A percentile compares a stretch with the other conserved stretches of the same genome.
phyloP scores from a whole-genome alignment of 257 asterid genomes.

The Ligustrum vulgare region DNA sequence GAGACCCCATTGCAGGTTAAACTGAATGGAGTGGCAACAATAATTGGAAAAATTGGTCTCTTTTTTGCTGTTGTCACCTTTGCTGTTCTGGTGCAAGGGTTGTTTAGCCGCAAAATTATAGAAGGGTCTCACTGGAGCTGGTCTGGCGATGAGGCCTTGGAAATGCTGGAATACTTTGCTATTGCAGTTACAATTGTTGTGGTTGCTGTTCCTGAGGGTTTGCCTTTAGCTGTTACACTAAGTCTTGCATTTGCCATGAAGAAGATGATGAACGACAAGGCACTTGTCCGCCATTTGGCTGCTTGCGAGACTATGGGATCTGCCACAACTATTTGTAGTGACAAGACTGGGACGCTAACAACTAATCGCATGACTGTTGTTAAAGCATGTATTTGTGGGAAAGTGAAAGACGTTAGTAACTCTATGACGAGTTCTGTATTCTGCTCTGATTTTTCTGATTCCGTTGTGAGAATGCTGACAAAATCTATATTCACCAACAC shows the following conservation, averaged over 20 bases:
- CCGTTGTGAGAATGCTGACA: conserved; percentile 44
- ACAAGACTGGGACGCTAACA: conserved; percentile 91
- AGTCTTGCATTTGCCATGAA: conserved; percentile 97
- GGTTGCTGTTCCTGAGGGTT: conserved; percentile 95
- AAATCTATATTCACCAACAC: conserved; percentile 78
- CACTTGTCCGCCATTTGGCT: conserved; percentile 87
- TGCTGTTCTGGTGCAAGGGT: conserved; percentile 78
- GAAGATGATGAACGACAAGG: conserved; percentile 95
- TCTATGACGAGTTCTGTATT: conserved; percentile 39
- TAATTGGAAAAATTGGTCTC: conserved; percentile 82
- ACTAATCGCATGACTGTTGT: conserved; percentile 88
- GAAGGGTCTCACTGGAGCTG: conserved; percentile 60
- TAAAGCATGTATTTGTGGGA: conserved; percentile 63
- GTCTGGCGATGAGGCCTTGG: conserved; percentile 76
- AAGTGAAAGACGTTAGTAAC: conserved; percentile 46
- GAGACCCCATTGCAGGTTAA: conserved; percentile 93
- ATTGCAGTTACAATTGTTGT: conserved; percentile 93
- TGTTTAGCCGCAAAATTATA: conserved; percentile 53
- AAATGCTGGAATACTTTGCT: conserved; percentile 86
- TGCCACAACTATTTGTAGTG: conserved; percentile 90
- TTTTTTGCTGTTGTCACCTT: conserved; percentile 86
- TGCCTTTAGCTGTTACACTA: conserved; percentile 89
- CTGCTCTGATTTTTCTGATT: conserved; percentile 56
- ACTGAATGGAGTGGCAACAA: conserved; percentile 85
- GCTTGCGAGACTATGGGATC: conserved; percentile 99